These are phyloP conservation scores for Dictyostelium purpureum DNA, from an alignment of 78 protist species.

Conservation along the genomic window DNA sequence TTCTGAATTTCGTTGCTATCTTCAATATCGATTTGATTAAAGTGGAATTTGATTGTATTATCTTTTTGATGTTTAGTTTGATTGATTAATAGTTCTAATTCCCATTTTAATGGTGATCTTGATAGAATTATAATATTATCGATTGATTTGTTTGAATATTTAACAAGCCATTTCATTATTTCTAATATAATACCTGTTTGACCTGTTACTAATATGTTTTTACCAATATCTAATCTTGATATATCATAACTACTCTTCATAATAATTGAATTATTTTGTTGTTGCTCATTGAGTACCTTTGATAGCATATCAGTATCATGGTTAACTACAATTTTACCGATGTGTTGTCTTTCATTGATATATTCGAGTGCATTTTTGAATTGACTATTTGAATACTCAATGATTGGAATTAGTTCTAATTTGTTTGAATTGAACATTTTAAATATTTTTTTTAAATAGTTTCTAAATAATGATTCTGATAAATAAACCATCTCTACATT, in stretches of 20 bases:
- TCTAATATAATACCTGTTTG: slow-evolving; percentile 44
- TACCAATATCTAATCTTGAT: neutral
- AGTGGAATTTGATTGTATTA: slow-evolving; percentile 6
- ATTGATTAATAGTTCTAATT: slow-evolving; percentile 26
- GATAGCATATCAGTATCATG: neutral
- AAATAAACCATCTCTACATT: neutral
- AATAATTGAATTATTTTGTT: neutral
- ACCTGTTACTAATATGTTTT: slow-evolving; percentile 38
- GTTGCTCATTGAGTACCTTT: neutral
- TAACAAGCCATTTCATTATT: slow-evolving; percentile 8
- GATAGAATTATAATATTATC: slow-evolving; percentile 27
- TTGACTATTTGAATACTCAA: neutral
- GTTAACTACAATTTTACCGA: slow-evolving; percentile 40
- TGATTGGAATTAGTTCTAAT: neutral
- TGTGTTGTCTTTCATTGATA: slow-evolving; percentile 21
- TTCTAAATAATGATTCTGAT: neutral
- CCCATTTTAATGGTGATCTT: slow-evolving; percentile 42
- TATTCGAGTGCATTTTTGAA: slow-evolving; percentile 2
- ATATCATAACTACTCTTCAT: neutral
- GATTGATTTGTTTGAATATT: neutral
- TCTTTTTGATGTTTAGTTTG: neutral
- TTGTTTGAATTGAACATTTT: neutral
- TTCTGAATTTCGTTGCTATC: neutral
- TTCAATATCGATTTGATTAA: neutral
- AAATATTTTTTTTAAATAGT: neutral